phyloP scores from a whole-genome alignment of 139 green algal species.

The Pleodorina starrii region DNA sequence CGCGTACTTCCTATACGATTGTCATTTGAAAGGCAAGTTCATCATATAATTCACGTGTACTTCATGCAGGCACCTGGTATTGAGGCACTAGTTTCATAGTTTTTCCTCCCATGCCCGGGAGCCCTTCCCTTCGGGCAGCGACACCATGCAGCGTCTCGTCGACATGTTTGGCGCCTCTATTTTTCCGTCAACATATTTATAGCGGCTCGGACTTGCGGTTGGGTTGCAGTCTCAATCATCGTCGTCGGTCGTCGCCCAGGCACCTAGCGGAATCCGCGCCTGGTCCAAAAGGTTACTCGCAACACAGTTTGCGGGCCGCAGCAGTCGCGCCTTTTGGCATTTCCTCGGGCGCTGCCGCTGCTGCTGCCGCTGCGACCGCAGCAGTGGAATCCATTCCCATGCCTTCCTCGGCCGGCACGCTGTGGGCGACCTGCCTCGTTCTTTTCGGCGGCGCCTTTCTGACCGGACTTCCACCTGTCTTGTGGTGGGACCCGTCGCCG shows the following conservation, averaged over 20 bases:
- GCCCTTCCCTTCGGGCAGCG: too few species aligned
- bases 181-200: neutral
- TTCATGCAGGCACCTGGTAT: too few species aligned
- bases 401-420: neutral
- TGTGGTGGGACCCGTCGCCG: neutral
- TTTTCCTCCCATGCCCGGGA: too few species aligned
- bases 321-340: neutral
- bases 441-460: slow-evolving; percentile 30
- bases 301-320: neutral
- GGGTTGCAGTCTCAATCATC: neutral
- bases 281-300: neutral
- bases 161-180: neutral
- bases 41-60: too few species aligned
- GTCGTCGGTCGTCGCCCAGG: neutral
- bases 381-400: neutral
- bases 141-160: neutral
- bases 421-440: slow-evolving; percentile 22
- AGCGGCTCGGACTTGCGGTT: neutral
- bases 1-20: too few species aligned
- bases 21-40: too few species aligned
- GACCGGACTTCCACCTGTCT: neutral
- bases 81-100: too few species aligned
- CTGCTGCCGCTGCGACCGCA: neutral
- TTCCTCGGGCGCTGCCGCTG: neutral
- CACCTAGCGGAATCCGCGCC: neutral